A percentile compares a stretch with the other conserved stretches of the same genome.
Conservation (phyloP, 2,329 filamentous ascomycete genomes). For the Ophiosphaerella narmari region DNA sequence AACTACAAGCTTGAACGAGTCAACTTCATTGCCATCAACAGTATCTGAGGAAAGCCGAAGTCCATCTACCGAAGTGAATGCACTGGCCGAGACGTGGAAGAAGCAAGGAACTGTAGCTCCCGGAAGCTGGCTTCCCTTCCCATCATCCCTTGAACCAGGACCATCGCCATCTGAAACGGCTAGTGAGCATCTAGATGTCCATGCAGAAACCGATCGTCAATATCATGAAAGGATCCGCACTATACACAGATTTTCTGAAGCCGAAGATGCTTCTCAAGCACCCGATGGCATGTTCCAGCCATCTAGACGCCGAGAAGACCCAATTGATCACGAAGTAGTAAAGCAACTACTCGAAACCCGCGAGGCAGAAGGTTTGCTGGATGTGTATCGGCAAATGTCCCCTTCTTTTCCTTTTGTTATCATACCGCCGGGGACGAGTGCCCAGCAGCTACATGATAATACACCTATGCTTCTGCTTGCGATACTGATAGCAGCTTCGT, state of each 20-base stretch:
- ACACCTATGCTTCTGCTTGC: constrained; percentile 42
- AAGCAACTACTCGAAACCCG: constrained; percentile 22
- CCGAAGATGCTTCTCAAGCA: constrained; percentile 10
- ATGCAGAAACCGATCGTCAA: constrained; percentile 23
- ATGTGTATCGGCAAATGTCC: constrained; percentile 36
- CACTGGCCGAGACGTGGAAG: constrained; percentile 1
- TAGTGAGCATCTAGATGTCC: constrained; percentile 7
- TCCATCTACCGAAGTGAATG: background rate
- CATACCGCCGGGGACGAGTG: constrained; percentile 16
- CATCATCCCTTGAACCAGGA: constrained; percentile 27
- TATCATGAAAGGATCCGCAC: constrained; percentile 31
- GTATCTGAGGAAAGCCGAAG: background rate
- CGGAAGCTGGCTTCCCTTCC: constrained; percentile 35
- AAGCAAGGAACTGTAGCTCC: constrained; percentile 14
- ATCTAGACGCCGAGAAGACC: constrained; percentile 21
- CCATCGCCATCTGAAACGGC: constrained; percentile 5
- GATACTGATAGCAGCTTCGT: constrained; percentile 34
- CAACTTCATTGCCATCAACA: background rate
- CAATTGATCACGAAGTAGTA: constrained; percentile 27
- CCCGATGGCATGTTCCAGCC: constrained; percentile 21
- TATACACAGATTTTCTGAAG: constrained; percentile 31
- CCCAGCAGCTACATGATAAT: constrained; percentile 20
- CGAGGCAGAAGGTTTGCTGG: constrained; percentile 32
- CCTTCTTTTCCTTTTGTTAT: constrained; percentile 39
- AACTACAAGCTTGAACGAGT: background rate